Evolutionary conservation across 352 stramenopile species (phyloP), one percentile per base, ranked within the genome.

Genomic region (Ophiocytium majus): DNA sequence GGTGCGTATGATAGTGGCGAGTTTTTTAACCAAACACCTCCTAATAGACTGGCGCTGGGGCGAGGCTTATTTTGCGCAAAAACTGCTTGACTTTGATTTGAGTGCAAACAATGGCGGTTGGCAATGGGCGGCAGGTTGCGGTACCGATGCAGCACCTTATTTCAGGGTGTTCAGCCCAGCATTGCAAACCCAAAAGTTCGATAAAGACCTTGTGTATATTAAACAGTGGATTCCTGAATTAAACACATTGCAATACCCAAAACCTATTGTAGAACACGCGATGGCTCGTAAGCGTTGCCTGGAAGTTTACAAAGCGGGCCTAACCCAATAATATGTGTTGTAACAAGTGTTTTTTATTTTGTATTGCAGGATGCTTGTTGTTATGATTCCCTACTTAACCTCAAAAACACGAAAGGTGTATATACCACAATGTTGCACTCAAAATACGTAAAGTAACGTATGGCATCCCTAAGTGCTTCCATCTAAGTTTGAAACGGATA

Each of bases 311-410:
- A 71, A 71, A 71, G 28, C 57, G 28, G 57, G 19, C 23, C 28
- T 71, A 71, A 71, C 57, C 23, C 19, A 71, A 71, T 71, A 71
- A 71, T n/a, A n/a, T n/a, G n/a, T n/a, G n/a, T n/a, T n/a, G n/a
- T n/a, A n/a, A n/a, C n/a, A n/a, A n/a, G n/a, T n/a, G n/a, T n/a
- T n/a, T n/a, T n/a, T n/a, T n/a, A n/a, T n/a, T n/a, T n/a, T n/a
- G n/a, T n/a, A n/a, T n/a, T n/a, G n/a, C n/a, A n/a, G n/a, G n/a
- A n/a, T n/a, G n/a, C n/a, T n/a, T n/a, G n/a, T n/a, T n/a, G n/a
- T n/a, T n/a, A n/a, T n/a, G n/a, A n/a, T n/a, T n/a, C n/a, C n/a
- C n/a, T n/a, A n/a, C n/a, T n/a, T n/a, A n/a, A n/a, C n/a, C n/a
- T n/a, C n/a, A n/a, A n/a, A n/a, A n/a, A n/a, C n/a, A n/a, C n/a